A percentile compares a stretch with the other conserved stretches of the same genome.
These are phyloP conservation scores for Asterophora lycoperdoides DNA, from an alignment of 768 basidiomycete genomes.

Conservation along the genomic window DNA sequence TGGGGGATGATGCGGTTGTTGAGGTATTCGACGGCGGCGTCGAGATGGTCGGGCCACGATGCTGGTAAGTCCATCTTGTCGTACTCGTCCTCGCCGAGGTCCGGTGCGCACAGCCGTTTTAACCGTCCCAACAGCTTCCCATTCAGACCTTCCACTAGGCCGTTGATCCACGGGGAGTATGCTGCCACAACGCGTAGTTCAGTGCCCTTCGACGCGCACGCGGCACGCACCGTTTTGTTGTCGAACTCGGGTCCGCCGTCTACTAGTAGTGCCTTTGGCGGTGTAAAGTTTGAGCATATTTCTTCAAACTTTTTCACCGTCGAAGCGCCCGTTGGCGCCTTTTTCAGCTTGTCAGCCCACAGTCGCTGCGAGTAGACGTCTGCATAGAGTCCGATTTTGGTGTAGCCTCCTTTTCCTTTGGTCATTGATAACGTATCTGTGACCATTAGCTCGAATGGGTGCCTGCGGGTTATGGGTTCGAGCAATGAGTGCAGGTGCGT, in stretches of 20 bases:
- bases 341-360: conserved; percentile 1
- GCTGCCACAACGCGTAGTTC: too few relatives aligned
- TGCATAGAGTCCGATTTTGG: conserved; percentile 14
- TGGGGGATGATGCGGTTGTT: background rate
- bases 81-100: background rate
- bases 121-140: too few relatives aligned
- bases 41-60: background rate
- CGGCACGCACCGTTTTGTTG: background rate
- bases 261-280: background rate
- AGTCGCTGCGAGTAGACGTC: conserved; percentile 3
- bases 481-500: too few relatives aligned
- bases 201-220: too few relatives aligned
- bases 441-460: too few relatives aligned
- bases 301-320: background rate
- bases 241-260: conserved; percentile 2
- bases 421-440: too few relatives aligned
- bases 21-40: background rate
- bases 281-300: conserved; percentile 1
- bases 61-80: conserved; percentile 1
- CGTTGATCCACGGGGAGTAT: too few relatives aligned
- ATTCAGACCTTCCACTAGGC: too few relatives aligned
- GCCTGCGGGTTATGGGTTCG: too few relatives aligned
- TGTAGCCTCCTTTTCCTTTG: too few relatives aligned
- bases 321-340: background rate
- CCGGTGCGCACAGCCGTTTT: background rate